Conservation (phyloP, 2,329 filamentous ascomycete species). For the Exutisphaerella laricina region DNA sequence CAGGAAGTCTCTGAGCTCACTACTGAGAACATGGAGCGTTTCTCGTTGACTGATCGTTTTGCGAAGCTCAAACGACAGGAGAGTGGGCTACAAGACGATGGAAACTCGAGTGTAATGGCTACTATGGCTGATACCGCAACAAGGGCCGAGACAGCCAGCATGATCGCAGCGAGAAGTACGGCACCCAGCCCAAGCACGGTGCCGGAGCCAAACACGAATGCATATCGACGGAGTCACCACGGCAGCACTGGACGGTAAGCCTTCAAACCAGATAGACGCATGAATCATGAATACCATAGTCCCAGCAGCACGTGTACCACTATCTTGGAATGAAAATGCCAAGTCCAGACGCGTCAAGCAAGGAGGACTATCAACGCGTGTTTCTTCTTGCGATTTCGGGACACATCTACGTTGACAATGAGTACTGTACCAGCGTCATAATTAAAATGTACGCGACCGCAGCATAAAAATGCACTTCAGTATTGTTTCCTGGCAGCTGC, state of each 20-base stretch:
- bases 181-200: conserved; percentile 2
- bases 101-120: conserved; percentile 15
- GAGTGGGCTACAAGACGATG: conserved; percentile 9
- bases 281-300: background rate
- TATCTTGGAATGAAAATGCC: background rate
- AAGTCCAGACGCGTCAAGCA: background rate
- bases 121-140: conserved; percentile 15
- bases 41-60: conserved; percentile 9
- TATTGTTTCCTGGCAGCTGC: conserved; percentile 3
- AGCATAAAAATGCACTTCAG: conserved; percentile 3
- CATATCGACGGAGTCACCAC: conserved; percentile 3
- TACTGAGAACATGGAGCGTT: conserved; percentile 30
- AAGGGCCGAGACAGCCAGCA: background rate
- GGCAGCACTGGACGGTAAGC: background rate
- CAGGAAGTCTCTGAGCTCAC: conserved; percentile 9
- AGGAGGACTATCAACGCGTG: too few species aligned
- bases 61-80: background rate
- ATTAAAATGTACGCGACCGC: too few species aligned
- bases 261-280: background rate
- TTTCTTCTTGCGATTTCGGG: too few species aligned
- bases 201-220: background rate
- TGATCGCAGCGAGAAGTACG: background rate
- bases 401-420: too few species aligned
- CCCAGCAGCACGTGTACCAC: background rate
- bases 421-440: too few species aligned